Conservation (phyloP, 805 yeast species). For the Candida berthetii region DNA sequence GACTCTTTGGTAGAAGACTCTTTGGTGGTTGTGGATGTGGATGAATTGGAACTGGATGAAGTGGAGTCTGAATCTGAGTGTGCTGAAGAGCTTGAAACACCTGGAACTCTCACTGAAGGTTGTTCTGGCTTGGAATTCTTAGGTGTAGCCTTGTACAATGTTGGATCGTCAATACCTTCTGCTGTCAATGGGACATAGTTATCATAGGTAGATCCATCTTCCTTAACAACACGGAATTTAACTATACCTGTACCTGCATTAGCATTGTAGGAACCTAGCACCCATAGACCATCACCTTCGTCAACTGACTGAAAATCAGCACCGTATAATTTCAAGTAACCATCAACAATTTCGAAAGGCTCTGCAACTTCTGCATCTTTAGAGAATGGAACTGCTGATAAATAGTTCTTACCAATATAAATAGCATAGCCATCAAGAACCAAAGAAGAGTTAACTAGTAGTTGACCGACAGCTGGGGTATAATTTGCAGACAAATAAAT, state of each 20-base stretch:
- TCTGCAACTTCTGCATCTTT: neutral
- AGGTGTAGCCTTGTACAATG: neutral
- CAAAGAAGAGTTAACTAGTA: neutral
- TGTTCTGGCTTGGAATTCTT: neutral
- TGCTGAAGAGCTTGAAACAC: neutral
- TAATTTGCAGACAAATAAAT: neutral
- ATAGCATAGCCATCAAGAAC: neutral
- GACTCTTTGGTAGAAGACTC: too few relatives aligned
- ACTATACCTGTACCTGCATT: neutral
- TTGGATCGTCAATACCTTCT: neutral
- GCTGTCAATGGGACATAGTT: neutral
- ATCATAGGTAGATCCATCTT: neutral
- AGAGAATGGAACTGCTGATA: neutral
- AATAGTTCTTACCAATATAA: conserved; percentile 5
- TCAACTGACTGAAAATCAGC: conserved; percentile 3
- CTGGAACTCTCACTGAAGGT: neutral
- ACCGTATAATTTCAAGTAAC: conserved; percentile 3
- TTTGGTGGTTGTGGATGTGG: too few relatives aligned
- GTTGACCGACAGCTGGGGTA: neutral
- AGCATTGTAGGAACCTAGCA: conserved; percentile 3
- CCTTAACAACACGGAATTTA: neutral
- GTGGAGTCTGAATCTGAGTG: too few relatives aligned
- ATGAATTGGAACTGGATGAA: too few relatives aligned
- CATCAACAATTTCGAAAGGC: conserved; percentile 2
- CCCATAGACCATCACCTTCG: conserved; percentile 2